A percentile compares a stretch with the other conserved stretches of the same genome.
These are phyloP conservation scores for Chaetomium globosum DNA, from an alignment of 2,329 filamentous ascomycete genomes.

Conservation along the genomic window DNA sequence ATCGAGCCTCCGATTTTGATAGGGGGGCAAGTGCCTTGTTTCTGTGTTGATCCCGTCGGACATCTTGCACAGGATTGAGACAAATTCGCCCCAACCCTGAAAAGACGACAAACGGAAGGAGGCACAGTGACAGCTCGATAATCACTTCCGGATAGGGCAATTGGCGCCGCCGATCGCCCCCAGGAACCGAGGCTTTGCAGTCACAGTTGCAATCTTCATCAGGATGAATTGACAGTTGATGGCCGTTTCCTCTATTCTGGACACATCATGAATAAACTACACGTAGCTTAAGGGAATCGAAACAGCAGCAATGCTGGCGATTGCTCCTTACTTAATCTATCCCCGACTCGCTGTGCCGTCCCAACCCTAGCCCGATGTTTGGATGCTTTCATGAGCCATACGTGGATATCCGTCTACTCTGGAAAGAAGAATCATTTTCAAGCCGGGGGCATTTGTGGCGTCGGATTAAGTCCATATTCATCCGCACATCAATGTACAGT, in stretches of 20 bases:
- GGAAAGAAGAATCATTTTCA: background rate
- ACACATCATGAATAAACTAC: background rate
- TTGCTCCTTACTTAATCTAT: conserved; percentile 4
- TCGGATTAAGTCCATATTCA: background rate
- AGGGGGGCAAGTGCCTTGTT: too few species aligned
- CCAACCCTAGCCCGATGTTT: background rate
- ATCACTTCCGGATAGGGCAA: conserved; percentile 1
- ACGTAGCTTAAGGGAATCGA: background rate
- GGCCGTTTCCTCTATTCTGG: background rate
- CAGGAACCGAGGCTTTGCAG: background rate
- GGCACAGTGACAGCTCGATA: background rate
- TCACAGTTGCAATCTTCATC: background rate
- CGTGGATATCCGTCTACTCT: background rate
- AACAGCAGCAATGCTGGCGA: background rate
- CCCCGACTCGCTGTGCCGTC: background rate
- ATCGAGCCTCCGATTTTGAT: background rate
- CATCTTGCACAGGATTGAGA: too few species aligned
- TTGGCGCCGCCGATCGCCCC: background rate
- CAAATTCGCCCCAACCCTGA: too few species aligned
- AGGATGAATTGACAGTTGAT: background rate
- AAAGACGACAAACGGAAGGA: too few species aligned
- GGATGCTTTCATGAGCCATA: background rate
- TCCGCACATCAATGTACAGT: background rate
- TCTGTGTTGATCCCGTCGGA: too few species aligned
- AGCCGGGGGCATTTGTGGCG: background rate